Evolutionary conservation across 2,329 filamentous ascomycete genomes (phyloP), one percentile per base, ranked within the genome.

Genomic region (Fusarium acutatum): DNA sequence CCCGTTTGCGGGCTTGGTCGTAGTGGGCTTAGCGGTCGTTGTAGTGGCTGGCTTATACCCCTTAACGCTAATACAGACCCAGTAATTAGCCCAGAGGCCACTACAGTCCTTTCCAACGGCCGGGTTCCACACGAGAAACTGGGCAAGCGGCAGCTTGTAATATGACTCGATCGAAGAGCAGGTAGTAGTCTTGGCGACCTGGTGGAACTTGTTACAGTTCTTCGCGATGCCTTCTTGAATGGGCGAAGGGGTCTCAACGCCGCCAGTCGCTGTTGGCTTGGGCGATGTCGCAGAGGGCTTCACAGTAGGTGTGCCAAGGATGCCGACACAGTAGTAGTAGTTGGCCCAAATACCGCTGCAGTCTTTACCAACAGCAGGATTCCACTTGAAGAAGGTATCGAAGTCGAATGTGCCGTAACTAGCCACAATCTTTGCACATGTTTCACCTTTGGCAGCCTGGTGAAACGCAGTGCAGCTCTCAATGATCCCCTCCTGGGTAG

Each of bases 121-220:
- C 1, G 54, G 54, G 18, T 58, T 58, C 54, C 24, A 58, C 3
- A 30, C 24, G 2, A 35, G 20, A 14, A 58, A 58, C 17, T n/a
- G 32, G 6, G 32, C 5, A 6, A 58, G 24, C 0, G 54, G 54
- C 3, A 58, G 54, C 5, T 70, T 63, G 8, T 77, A 64, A 13
- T 60, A 57, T 5, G 58, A 40, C 17, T 75, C 73, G 41, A 83
- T 80, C 1, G 54, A 61, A n/a, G 41, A 57, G 50, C 80, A 82
- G 11, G 49, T 67, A 17, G 80, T 77, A 2, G 73, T 76, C 1
- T 22, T 46, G 26, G 69, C 46, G 3, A 81, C 71, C 5, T 67
- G 20, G 35, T 74, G 41, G 28, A 68, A 75, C 8, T 56, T 50
- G 26, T 65, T 73, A 34, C 61, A 74, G 41, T 60, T 64, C 38